These are phyloP conservation scores for Pyronema domesticum DNA, from an alignment of 495 filamentous ascomycete species.

Conservation along the genomic window DNA sequence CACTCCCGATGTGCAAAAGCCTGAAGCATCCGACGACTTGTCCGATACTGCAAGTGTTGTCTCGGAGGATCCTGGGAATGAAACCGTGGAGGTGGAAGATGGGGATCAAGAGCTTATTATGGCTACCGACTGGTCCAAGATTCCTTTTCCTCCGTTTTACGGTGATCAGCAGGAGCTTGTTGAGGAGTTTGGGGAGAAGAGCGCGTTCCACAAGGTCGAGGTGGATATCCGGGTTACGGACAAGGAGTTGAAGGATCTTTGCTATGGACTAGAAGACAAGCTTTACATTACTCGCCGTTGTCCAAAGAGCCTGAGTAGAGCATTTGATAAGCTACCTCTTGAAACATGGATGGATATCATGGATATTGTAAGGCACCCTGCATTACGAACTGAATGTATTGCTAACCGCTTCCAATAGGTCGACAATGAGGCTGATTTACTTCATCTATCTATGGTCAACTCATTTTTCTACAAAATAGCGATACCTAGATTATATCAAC, in stretches of 20 bases:
- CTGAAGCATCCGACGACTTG: not conserved
- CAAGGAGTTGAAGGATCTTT: not conserved
- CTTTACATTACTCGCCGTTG: not conserved
- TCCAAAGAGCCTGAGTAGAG: not conserved
- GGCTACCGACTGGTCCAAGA: not conserved
- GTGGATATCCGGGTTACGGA: not conserved
- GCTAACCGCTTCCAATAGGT: not conserved
- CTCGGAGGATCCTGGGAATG: not conserved
- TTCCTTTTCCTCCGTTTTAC: not conserved
- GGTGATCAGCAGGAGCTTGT: not conserved
- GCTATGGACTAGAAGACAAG: not conserved
- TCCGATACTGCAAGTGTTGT: not conserved
- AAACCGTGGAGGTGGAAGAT: not conserved
- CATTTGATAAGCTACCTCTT: not conserved
- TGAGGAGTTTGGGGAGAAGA: not conserved
- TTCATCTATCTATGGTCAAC: conserved; percentile 4
- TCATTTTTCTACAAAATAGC: conserved; percentile 5
- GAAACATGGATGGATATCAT: not conserved
- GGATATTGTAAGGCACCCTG: not conserved
- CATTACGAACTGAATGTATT: not conserved
- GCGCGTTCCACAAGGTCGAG: not conserved
- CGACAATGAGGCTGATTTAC: conserved; percentile 6
- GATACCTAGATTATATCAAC: conserved; percentile 8
- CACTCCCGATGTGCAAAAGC: not conserved
- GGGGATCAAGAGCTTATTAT: not conserved